Percentiles rank a stretch among this genome's conserved stretches.
These are phyloP conservation scores for Blastocystis sp. DNA, from an alignment of 352 stramenopile genomes.

Conservation along the genomic window DNA sequence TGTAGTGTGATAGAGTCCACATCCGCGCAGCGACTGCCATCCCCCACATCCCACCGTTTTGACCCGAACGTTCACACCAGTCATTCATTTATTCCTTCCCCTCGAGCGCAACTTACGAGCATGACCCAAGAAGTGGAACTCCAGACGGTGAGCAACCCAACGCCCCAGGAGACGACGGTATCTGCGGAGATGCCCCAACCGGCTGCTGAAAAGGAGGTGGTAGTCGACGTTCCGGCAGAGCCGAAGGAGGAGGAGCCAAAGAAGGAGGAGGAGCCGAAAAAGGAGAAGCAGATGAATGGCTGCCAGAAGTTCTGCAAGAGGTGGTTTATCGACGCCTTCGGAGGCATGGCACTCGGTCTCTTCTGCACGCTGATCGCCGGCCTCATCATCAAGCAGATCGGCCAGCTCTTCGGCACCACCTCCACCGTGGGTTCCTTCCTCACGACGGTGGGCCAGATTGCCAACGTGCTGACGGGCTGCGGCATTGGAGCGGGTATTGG, in stretches of 20 bases:
- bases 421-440: slow-evolving; percentile 5
- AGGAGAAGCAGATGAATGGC: neutral
- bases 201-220: neutral
- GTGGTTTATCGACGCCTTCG: slow-evolving; percentile 63
- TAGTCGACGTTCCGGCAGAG: neutral
- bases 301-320: slow-evolving; percentile 33
- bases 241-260: neutral
- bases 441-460: slow-evolving; percentile 14
- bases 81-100: too few species aligned
- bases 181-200: neutral
- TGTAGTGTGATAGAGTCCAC: too few species aligned
- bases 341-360: slow-evolving; percentile 52
- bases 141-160: neutral
- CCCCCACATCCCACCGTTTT: too few species aligned
- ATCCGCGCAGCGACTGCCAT: too few species aligned
- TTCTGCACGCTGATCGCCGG: slow-evolving; percentile 60
- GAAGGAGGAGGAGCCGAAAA: neutral
- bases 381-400: slow-evolving; percentile 56
- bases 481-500: slow-evolving; percentile 62
- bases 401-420: neutral
- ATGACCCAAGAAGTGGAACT: slow-evolving; percentile 30
- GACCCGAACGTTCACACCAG: too few species aligned
- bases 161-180: neutral
- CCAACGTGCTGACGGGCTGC: slow-evolving; percentile 30
- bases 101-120: too few species aligned